phyloP scores from a whole-genome alignment of 345 rosid genomes.

The Carallia pectinifolia region DNA sequence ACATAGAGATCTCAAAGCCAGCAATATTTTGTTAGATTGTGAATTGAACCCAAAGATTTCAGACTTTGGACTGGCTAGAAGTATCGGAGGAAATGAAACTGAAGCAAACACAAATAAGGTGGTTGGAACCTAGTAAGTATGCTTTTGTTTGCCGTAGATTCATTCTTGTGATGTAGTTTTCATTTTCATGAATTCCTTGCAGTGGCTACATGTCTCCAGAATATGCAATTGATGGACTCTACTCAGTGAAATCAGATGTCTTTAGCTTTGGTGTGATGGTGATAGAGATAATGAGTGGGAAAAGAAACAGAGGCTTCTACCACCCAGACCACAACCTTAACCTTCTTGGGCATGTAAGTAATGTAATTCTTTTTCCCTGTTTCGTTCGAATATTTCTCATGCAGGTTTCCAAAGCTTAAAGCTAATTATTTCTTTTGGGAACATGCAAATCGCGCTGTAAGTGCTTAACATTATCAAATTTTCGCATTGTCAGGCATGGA shows the following conservation, averaged over 20 bases:
- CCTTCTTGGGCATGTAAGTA: conserved; percentile 21
- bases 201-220: conserved; percentile 17
- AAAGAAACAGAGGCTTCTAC: conserved; percentile 8
- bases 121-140: conserved; percentile 18
- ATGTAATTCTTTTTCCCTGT: neutral
- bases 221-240: conserved; percentile 11
- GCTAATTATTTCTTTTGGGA: no score
- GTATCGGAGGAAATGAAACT: conserved; percentile 10
- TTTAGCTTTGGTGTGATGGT: conserved; percentile 14
- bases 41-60: conserved; percentile 17
- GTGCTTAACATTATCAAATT: neutral
- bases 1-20: neutral
- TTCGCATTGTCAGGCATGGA: conserved; percentile 1
- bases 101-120: conserved; percentile 12
- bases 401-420: no score
- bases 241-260: conserved; percentile 16
- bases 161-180: neutral
- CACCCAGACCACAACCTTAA: conserved; percentile 9
- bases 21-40: conserved; percentile 5
- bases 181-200: neutral
- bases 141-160: neutral
- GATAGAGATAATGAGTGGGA: conserved; percentile 5
- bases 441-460: no score
- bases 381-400: no score
- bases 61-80: conserved; percentile 17